Evolutionary conservation across 129 eudicot genomes (phyloP), one percentile per base, ranked within the genome.

Genomic region (Escallonia herrerae): DNA sequence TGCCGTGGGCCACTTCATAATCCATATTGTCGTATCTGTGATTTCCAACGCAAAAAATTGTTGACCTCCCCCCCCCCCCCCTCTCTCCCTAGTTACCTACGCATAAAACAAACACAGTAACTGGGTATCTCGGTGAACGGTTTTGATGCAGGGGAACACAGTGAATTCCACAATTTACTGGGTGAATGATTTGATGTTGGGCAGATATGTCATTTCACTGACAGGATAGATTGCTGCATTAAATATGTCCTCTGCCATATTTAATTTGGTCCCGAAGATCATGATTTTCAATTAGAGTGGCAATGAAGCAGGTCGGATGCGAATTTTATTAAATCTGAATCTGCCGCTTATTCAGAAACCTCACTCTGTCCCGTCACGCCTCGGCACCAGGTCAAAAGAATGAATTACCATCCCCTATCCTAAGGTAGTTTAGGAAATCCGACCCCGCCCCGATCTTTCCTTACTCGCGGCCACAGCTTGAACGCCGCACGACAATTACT

Each of bases 1-100:
- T 53, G 58, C 12, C 40, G 63, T 59, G 63, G 63, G 63, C 63
- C 63, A 59, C 46, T 8, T 39, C 44, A 59, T 59, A 59, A 40
- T 59, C 63, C 63, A 40, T 3, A 38, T 4, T 5, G 3, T 33
- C 65, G 33, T n/a, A 8, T 45, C 13, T 40, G 15, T 13, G 64
- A 58, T 38, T 60, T 41, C 48, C 60, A 56, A 15, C 12, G 33
- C 2, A 3, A 22, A 22, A 49, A 33, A 33, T 53, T 6, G 2
- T 2, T 63, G 67, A 63, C 67, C 43, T 63, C n/a, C 55, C 50
- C 46, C 15, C 9, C 5, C 57, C 57, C 22, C n/a, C n/a, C n/a
- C n/a, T n/a, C n/a, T n/a, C n/a, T 22, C 33, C 33, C 33, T 22
- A 22, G 33, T 1, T 22, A 22, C 33, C 33, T 22, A 22, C 33